Percentiles rank a stretch among this genome's conserved stretches.
Evolutionary conservation across 2,329 filamentous ascomycete species (phyloP).

Genomic region (Fonsecaea erecta): DNA sequence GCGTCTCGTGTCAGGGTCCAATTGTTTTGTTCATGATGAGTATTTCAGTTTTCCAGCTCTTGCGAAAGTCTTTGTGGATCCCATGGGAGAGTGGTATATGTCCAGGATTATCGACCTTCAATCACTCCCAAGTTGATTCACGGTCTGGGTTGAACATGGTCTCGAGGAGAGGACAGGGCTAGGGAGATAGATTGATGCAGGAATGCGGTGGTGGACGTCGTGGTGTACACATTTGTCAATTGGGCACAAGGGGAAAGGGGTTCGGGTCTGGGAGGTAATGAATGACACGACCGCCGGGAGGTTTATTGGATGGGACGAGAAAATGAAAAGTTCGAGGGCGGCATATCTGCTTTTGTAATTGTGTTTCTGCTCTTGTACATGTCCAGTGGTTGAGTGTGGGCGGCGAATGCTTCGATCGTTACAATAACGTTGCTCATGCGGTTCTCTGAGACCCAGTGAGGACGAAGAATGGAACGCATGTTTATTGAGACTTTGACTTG

Average conservation of each 20-base stretch:
- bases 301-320: neutral
- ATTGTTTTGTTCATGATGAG: neutral
- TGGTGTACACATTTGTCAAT: neutral
- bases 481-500: neutral
- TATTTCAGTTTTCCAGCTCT: neutral
- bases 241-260: neutral
- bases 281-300: neutral
- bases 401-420: neutral
- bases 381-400: neutral
- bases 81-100: neutral
- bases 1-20: neutral
- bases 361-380: neutral
- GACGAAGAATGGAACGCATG: neutral
- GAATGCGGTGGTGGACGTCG: neutral
- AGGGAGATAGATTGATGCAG: neutral
- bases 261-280: neutral
- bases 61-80: neutral
- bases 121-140: too few relatives aligned
- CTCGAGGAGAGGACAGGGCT: too few relatives aligned
- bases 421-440: neutral
- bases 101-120: too few relatives aligned
- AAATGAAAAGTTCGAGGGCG: constrained; percentile 2
- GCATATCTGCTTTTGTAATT: neutral
- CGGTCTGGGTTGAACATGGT: too few relatives aligned
- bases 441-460: neutral